A percentile compares a stretch with the other conserved stretches of the same genome.
These are phyloP conservation scores for Atkinsonella texensis DNA, from an alignment of 2,329 filamentous ascomycete species.

Conservation along the genomic window DNA sequence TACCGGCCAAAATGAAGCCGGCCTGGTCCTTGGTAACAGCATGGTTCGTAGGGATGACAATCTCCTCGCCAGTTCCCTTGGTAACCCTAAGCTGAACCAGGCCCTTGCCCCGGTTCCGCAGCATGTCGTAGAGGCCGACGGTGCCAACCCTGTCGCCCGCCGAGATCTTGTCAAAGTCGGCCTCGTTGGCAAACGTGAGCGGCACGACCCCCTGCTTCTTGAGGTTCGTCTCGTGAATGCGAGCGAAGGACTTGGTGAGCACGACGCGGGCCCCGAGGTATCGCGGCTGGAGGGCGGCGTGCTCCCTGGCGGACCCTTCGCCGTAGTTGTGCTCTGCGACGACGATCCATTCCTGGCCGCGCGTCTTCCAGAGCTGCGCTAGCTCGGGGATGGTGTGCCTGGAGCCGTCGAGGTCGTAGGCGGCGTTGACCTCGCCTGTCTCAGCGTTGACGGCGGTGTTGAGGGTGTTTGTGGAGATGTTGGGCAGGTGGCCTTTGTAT, in stretches of 20 bases:
- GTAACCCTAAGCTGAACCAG: constrained; percentile 60
- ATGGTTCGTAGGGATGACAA: constrained; percentile 69
- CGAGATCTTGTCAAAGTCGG: constrained; percentile 73
- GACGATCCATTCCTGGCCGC: constrained; percentile 73
- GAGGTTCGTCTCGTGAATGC: constrained; percentile 90
- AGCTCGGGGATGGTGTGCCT: constrained; percentile 75
- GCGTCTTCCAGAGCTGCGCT: constrained; percentile 68
- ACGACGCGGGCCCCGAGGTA: constrained; percentile 80
- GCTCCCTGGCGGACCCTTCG: constrained; percentile 79
- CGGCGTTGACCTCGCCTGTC: constrained; percentile 84
- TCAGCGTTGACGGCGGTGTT: constrained; percentile 90
- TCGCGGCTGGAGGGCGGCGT: constrained; percentile 81
- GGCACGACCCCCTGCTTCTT: constrained; percentile 98
- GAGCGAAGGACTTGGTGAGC: constrained; percentile 74
- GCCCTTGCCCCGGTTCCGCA: constrained; percentile 66
- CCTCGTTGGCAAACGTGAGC: constrained; percentile 77
- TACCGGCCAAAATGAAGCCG: constrained; percentile 83
- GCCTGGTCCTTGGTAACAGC: constrained; percentile 84
- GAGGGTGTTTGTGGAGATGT: constrained; percentile 94
- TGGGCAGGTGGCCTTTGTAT: constrained; percentile 97
- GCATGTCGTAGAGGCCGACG: constrained; percentile 70
- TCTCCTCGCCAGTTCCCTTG: constrained; percentile 47
- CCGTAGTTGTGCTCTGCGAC: constrained; percentile 98
- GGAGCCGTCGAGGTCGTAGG: constrained; percentile 73
- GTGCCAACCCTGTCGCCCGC: constrained; percentile 78